Evolutionary conservation across 2,329 filamentous ascomycete genomes (phyloP).

Genomic region (Verticillium albo-atrum): DNA sequence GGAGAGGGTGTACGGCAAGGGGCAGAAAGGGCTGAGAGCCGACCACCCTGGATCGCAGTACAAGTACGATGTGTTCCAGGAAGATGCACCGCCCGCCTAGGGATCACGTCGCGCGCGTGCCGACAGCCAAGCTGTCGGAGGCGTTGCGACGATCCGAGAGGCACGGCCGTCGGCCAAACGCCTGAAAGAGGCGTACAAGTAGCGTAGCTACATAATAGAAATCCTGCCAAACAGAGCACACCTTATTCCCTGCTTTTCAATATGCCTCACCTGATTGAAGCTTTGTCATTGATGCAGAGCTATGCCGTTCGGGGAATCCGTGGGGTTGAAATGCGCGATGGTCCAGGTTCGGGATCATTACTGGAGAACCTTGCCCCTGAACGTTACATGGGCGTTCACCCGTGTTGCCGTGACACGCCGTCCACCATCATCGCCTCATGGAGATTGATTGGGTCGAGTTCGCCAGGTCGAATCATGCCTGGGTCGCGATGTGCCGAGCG

Average conservation of each 20-base stretch:
- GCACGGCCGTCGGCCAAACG: background rate
- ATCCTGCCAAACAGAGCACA: background rate
- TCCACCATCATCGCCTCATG: background rate
- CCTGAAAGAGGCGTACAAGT: background rate
- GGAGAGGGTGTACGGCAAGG: conserved; percentile 59
- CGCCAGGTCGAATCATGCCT: background rate
- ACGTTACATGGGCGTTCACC: background rate
- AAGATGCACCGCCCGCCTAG: conserved; percentile 30
- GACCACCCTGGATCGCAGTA: conserved; percentile 58
- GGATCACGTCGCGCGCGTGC: background rate
- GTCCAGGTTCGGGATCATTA: background rate
- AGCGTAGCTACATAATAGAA: background rate
- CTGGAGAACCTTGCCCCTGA: background rate
- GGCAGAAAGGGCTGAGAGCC: conserved; percentile 48
- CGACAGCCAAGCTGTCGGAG: background rate
- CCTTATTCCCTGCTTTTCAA: background rate
- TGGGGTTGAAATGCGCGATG: background rate
- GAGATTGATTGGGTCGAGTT: background rate
- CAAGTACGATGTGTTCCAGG: conserved; percentile 58
- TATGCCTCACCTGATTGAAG: too few species aligned
- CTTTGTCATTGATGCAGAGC: background rate
- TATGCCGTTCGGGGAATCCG: background rate
- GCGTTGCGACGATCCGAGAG: background rate
- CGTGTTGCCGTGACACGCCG: background rate
- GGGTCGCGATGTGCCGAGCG: background rate